A percentile compares a stretch with the other conserved stretches of the same genome.
These are phyloP conservation scores for Coelastrella sp. DNA, from an alignment of 139 green algal genomes.

Conservation along the genomic window DNA sequence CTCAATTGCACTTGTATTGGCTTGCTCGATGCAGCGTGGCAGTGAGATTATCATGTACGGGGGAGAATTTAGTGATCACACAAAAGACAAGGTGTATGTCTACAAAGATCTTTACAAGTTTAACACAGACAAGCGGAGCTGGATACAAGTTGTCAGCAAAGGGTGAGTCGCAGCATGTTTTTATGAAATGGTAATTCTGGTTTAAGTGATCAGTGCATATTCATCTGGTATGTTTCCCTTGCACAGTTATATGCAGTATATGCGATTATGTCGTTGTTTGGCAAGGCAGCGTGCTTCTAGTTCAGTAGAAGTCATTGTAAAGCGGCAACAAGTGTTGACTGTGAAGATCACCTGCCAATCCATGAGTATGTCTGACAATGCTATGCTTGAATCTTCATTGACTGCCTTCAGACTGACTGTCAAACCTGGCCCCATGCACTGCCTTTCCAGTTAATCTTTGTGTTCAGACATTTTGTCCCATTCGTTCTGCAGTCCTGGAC, in stretches of 20 bases:
- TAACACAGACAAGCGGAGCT: slow-evolving; percentile 76
- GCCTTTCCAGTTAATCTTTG: not conserved
- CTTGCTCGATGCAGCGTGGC: slow-evolving; percentile 37
- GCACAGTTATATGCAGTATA: no score
- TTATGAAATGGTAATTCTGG: no score
- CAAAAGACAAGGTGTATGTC: slow-evolving; percentile 81
- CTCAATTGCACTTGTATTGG: not conserved
- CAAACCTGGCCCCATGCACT: no score
- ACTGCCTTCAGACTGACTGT: no score
- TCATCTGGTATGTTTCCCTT: no score
- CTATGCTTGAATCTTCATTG: no score
- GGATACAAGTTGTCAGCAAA: slow-evolving; percentile 56
- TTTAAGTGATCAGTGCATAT: no score
- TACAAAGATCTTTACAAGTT: slow-evolving; percentile 94
- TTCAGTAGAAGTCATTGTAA: not conserved
- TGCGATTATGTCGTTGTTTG: not conserved
- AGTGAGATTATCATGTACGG: slow-evolving; percentile 91
- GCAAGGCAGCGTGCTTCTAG: not conserved
- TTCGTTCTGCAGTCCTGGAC: slow-evolving; percentile 77
- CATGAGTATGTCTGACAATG: no score
- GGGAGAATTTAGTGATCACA: slow-evolving; percentile 89
- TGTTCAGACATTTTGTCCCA: no score
- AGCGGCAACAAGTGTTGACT: no score
- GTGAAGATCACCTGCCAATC: no score
- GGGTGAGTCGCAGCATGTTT: no score